Evolutionary conservation across 805 yeast species (phyloP), one percentile per base, ranked within the genome.

Genomic region (Yarrowia sp.): DNA sequence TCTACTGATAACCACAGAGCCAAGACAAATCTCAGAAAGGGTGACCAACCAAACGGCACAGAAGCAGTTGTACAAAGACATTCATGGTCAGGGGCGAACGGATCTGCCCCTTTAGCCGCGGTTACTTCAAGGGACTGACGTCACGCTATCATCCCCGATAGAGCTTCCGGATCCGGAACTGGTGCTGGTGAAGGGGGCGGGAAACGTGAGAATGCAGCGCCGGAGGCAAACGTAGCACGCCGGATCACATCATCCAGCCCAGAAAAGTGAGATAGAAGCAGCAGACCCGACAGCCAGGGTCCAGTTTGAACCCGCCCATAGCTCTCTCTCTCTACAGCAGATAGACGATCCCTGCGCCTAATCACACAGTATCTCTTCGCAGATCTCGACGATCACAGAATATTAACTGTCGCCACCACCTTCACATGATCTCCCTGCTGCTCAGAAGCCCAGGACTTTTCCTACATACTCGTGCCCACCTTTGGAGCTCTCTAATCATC

Each of bases 171-270:
- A 52, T 52, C 58, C 58, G 58, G 58, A 6, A 36, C 34, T 8
- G 4, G 4, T 1, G 43, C 33, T 20, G 58, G 34, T 52, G 33
- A 52, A 52, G 30, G 56, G 40, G 58, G 24, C 58, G 43, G 58
- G 40, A 38, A 38, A 38, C 43, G 58, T 52, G 58, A 9, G 43
- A 52, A 52, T 52, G 58, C 43, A 36, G 58, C 43, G 58, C 17
- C 19, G 34, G 17, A 36, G n/a, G 43, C 58, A 17, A 52, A 52
- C 34, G 19, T 52, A n/a, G 39, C 55, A 34, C 40, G 55, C 55
- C 55, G 40, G 40, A 50, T 50, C 40, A 47, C 52, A 50, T 34
- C 56, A 17, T 34, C 14, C 40, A 13, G 24, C 20, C 19, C n/a
- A 36, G 58, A 52, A 38, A 19, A 38, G 43, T 33, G 58, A 52